Conservation (phyloP, 257 asterid species). For the Capsicum pubescens region DNA sequence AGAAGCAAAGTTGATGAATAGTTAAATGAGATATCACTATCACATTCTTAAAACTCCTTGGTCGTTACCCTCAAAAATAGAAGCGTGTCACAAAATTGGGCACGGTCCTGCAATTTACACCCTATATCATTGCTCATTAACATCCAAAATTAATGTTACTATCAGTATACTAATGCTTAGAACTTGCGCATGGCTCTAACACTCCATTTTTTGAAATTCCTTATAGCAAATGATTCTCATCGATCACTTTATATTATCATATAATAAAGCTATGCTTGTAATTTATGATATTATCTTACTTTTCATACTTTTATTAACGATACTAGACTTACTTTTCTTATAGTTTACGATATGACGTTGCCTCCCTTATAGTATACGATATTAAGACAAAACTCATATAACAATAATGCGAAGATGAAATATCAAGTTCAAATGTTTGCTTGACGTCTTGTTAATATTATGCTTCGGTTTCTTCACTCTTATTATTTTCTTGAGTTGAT, state of each 20-base stretch:
- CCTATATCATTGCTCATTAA: constrained; percentile 2
- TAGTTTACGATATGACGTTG: background rate
- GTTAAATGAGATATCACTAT: too few species aligned
- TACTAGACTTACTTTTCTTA: background rate
- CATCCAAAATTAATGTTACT: constrained; percentile 4
- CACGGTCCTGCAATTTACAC: background rate
- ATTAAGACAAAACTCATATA: background rate
- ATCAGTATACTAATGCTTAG: background rate
- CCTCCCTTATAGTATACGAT: background rate
- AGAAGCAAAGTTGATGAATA: too few species aligned
- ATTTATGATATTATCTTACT: background rate
- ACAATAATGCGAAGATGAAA: background rate
- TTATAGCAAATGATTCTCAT: background rate
- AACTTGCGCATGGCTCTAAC: constrained; percentile 7
- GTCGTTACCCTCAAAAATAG: background rate
- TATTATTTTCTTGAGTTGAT: too few species aligned
- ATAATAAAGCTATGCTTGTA: background rate
- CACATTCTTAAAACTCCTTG: background rate
- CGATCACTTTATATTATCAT: background rate
- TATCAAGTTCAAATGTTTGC: background rate
- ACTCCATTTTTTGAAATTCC: background rate
- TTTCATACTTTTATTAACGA: background rate
- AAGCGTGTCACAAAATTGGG: background rate
- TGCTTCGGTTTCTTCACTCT: too few species aligned
- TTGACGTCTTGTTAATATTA: too few species aligned